A percentile compares a stretch with the other conserved stretches of the same genome.
Evolutionary conservation across 169 alveolate genomes (phyloP).

Genomic region (Eimeria mitis): DNA sequence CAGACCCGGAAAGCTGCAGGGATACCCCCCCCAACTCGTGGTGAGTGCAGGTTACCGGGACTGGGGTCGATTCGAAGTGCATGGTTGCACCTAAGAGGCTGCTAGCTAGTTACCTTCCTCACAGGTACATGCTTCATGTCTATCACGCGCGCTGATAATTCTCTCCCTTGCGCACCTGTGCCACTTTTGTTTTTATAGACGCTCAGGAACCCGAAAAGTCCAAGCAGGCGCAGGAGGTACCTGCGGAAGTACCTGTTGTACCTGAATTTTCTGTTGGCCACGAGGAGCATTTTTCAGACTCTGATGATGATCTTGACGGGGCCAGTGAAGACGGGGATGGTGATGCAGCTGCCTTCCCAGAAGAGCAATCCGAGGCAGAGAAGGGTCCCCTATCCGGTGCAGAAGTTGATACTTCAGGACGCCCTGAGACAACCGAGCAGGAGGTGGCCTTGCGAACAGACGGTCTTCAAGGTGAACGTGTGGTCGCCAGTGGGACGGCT

Average conservation of each 20-base stretch:
- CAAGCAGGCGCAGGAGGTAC: not conserved
- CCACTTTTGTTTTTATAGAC: not conserved
- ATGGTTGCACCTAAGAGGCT: not conserved
- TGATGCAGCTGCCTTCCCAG: not conserved
- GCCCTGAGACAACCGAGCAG: not conserved
- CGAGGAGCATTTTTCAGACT: not conserved
- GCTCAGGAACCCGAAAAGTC: not conserved
- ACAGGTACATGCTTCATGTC: not conserved
- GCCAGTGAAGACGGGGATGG: not conserved
- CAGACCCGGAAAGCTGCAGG: not conserved
- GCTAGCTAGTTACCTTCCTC: not conserved
- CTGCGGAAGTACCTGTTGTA: not conserved
- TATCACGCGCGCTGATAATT: not conserved
- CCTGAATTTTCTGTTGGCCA: not conserved
- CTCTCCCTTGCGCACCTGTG: not conserved
- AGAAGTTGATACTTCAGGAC: not conserved
- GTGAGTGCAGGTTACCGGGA: not conserved
- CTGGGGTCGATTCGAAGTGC: not conserved
- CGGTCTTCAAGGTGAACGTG: not conserved
- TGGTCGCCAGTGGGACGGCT: not conserved
- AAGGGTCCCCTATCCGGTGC: not conserved
- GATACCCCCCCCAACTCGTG: not conserved
- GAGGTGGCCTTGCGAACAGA: not conserved
- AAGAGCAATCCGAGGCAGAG: not conserved
- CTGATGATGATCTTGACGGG: not conserved